Evolutionary conservation across 2,329 filamentous ascomycete species (phyloP).

Genomic region (Colletotrichum sp.): DNA sequence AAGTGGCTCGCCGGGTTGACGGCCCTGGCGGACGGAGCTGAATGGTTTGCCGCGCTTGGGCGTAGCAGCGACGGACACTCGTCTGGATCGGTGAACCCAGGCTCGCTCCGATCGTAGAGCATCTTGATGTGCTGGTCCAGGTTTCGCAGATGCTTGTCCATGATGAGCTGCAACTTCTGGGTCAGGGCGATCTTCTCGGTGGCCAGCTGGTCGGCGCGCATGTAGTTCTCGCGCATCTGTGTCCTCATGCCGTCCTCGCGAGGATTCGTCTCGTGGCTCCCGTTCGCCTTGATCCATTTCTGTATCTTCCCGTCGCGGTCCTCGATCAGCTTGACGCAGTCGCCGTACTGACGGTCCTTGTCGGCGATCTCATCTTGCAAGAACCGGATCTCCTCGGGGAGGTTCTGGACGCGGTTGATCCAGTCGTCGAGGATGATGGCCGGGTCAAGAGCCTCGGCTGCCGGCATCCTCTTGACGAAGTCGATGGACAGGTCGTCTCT

Average conservation of each 20-base stretch:
- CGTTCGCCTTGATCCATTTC: conserved; percentile 80
- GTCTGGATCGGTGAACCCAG: conserved; percentile 66
- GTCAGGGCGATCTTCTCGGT: conserved; percentile 76
- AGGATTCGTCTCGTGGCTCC: conserved; percentile 75
- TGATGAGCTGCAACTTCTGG: conserved; percentile 64
- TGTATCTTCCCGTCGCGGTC: conserved; percentile 78
- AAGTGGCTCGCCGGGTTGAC: conserved; percentile 48
- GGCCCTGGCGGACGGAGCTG: conserved; percentile 42
- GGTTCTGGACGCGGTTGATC: conserved; percentile 75
- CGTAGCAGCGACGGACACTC: conserved; percentile 68
- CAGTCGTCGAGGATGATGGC: conserved; percentile 80
- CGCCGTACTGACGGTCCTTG: conserved; percentile 76
- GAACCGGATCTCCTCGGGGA: conserved; percentile 83
- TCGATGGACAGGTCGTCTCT: conserved; percentile 77
- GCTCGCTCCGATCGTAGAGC: conserved; percentile 65
- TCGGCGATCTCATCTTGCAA: conserved; percentile 83
- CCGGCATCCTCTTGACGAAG: conserved; percentile 71
- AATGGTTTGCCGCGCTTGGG: conserved; percentile 59
- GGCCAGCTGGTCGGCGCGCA: conserved; percentile 72
- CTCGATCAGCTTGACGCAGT: conserved; percentile 71
- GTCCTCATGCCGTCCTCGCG: conserved; percentile 74
- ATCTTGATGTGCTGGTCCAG: conserved; percentile 69
- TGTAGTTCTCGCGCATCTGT: conserved; percentile 71
- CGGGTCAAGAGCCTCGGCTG: conserved; percentile 65
- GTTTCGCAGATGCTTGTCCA: conserved; percentile 67